Percentiles rank a stretch among this genome's conserved stretches.
Evolutionary conservation across 345 rosid species (phyloP).

Genomic region (Salix brachista): DNA sequence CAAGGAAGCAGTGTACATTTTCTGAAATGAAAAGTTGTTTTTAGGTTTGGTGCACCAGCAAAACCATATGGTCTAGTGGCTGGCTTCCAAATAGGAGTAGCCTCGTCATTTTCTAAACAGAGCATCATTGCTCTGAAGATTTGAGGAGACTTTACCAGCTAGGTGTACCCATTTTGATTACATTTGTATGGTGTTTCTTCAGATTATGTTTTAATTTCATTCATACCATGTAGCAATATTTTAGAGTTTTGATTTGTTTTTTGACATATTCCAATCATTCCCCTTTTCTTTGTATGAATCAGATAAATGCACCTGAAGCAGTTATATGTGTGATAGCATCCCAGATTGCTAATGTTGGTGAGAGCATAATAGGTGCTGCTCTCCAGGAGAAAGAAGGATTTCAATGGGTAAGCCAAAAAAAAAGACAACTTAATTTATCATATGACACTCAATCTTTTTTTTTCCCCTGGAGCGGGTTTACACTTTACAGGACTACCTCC

Average conservation of each 20-base stretch:
- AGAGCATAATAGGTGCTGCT: constrained; percentile 84
- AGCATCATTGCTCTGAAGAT: neutral
- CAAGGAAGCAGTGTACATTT: neutral
- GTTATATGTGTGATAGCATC: constrained; percentile 80
- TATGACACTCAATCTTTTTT: neutral
- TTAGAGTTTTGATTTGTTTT: neutral
- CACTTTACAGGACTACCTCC: neutral
- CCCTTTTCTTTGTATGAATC: constrained; percentile 18
- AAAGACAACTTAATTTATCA: neutral
- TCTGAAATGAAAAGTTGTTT: neutral
- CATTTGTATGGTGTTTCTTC: neutral
- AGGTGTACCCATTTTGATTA: neutral
- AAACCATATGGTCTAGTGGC: neutral
- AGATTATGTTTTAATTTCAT: neutral
- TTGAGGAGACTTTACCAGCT: neutral
- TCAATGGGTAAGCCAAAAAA: constrained; percentile 53
- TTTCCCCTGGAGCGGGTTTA: neutral
- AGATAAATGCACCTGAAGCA: constrained; percentile 69
- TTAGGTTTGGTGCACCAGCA: neutral
- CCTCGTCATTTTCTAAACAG: neutral
- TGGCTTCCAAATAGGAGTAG: neutral
- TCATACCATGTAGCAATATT: neutral
- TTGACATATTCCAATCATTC: neutral
- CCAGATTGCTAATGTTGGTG: constrained; percentile 90
- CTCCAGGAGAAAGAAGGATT: constrained; percentile 89